Evolutionary conservation across 208 protist species (phyloP), one percentile per base, ranked within the genome.

Genomic region (Acanthamoeba quina): DNA sequence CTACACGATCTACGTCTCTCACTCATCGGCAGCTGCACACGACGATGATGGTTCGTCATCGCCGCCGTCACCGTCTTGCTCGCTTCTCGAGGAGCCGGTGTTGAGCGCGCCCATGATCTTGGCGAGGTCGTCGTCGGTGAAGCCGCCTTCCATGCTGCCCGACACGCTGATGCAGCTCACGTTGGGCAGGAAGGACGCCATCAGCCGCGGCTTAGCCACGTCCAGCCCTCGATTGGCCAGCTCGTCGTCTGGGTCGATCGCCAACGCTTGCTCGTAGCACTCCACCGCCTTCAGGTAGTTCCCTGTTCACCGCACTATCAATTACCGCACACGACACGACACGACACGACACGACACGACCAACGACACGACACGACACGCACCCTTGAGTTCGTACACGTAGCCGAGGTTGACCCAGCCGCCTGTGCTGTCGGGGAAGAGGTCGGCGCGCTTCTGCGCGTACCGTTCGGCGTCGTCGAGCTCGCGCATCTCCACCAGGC

Each of bases 361-460:
- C 15, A 74, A 26, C n/a, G 1, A 6, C 2, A 74, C 66, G 10
- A 37, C 21, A 74, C 24, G 3, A 0, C 0, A 26, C n/a, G n/a
- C n/a, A 74, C 66, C n/a, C 31, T 74, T 74, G 66, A 74, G 66
- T 26, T 74, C 66, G n/a, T 74, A 26, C 24, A 74, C n/a, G 31
- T 74, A 74, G 66, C 66, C 66, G 3, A 34, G 66, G n/a, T 74
- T 74, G 66, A 74, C 66, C 66, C 66, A 74, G 66, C 66, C 11
- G 66, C n/a, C 24, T 31, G 66, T 31, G 66, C 66, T 74, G 24
- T 74, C 66, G 66, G 66, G 66, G 66, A 74, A 74, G 66, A 74
- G 31, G 24, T 74, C 66, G 21, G n/a, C 66, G 2, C 66, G 15
- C 66, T 74, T 74, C 24, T 21, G 15, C 24, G 66, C 66, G 66